Base-by-base conservation (phyloP, 2,329 filamentous ascomycete species). In the Penicillium sp. region DNA sequence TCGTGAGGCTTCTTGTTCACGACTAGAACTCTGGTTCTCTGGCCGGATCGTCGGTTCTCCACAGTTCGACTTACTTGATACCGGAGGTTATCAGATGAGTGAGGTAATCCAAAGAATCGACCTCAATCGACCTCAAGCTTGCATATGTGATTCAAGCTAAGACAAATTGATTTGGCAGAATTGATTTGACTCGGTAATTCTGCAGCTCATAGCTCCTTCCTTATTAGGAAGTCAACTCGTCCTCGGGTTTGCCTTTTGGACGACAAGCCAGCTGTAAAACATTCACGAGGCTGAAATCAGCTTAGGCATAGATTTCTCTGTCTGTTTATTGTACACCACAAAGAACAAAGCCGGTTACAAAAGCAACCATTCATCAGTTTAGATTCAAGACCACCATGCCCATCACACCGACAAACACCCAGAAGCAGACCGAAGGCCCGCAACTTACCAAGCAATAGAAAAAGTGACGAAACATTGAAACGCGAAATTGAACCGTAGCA, bases 351-450 rank as follows among this genome's bases (percentile, higher is more conserved):
- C 46, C 33, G 49, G 49, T 43, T 40, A 46, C 49, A 31, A 54
- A 58, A 56, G 31, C 57, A 58, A 63, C 43, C 58, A 43, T 59
- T 19, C 49, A 51, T 39, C 49, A 56, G 55, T 55, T 51, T 54
- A 52, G 50, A 61, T 60, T 55, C 57, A 60, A 53, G 44, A 50
- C 62, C 60, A 56, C 55, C 62, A 11, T 60, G 62, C 62, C 63
- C 61, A 59, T n/a, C 54, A 61, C 58, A 60, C 59, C 44, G 54
- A 60, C 56, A 47, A 63, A 59, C 54, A 51, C 57, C 54, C 47
- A 58, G 56, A 57, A 56, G 49, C 62, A 64, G 41, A 60, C 55
- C 55, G 19, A 55, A 39, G 52, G 49, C 46, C 60, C 55, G 52
- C 58, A 60, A 47, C 41, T 36, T 57, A 57, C 56, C 61, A 49